Conservation (phyloP, 2,329 filamentous ascomycete species). For the Onygenales sp. region DNA sequence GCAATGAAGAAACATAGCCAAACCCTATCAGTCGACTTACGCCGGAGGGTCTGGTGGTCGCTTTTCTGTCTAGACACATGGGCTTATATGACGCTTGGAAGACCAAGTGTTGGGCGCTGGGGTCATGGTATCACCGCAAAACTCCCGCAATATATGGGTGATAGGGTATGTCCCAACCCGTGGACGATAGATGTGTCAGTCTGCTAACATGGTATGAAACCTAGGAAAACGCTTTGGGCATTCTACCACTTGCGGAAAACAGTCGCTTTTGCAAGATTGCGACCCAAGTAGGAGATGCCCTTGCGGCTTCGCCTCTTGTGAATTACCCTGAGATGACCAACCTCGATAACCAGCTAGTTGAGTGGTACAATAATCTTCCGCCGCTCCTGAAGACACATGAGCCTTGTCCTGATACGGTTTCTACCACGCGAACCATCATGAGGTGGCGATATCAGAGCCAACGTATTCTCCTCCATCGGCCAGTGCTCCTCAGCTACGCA, state of each 20-base stretch:
- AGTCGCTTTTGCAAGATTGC: constrained; percentile 72
- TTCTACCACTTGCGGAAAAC: constrained; percentile 64
- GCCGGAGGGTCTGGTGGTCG: constrained; percentile 64
- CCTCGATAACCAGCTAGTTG: constrained; percentile 58
- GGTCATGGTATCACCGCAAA: constrained; percentile 59
- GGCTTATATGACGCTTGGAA: constrained; percentile 61
- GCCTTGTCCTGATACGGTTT: constrained; percentile 60
- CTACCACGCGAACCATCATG: constrained; percentile 63
- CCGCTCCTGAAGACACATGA: constrained; percentile 55
- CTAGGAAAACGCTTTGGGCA: constrained; percentile 51
- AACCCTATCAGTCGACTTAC: constrained; percentile 49
- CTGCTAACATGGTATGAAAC: constrained; percentile 26
- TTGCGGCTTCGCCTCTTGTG: constrained; percentile 60
- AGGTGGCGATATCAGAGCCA: constrained; percentile 76
- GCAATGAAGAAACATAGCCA: constrained; percentile 37
- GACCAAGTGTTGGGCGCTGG: constrained; percentile 60
- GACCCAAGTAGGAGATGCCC: constrained; percentile 65
- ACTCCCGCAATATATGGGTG: constrained; percentile 44
- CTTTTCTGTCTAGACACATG: constrained; percentile 66
- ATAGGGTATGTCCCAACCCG: constrained; percentile 17
- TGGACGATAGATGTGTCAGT: constrained; percentile 11
- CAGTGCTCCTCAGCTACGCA: constrained; percentile 58
- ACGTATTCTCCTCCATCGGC: constrained; percentile 65
- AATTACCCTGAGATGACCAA: constrained; percentile 56
- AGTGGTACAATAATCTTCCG: constrained; percentile 64